These are phyloP conservation scores for Ramularia endophylla DNA, from an alignment of 2,329 filamentous ascomycete species.

Conservation along the genomic window DNA sequence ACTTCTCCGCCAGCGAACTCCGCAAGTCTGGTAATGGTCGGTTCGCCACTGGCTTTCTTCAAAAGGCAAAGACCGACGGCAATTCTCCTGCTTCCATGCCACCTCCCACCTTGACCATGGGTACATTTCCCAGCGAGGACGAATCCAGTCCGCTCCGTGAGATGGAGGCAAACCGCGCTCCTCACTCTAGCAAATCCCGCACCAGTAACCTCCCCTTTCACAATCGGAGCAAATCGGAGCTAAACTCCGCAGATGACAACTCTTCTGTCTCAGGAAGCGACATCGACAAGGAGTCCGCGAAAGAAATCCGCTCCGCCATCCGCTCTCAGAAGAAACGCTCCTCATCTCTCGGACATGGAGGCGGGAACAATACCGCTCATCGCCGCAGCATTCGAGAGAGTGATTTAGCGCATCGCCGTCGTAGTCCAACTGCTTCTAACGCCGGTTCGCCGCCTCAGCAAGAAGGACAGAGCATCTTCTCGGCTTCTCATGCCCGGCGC, in stretches of 20 bases:
- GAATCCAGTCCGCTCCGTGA: slow-evolving; percentile 44
- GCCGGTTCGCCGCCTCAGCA: slow-evolving; percentile 44
- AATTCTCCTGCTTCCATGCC: slow-evolving; percentile 47
- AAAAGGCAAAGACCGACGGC: slow-evolving; percentile 52
- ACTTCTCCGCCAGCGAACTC: slow-evolving; percentile 52
- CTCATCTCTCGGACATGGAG: slow-evolving; percentile 28
- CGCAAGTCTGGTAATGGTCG: slow-evolving; percentile 49
- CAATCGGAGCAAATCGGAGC: slow-evolving; percentile 1
- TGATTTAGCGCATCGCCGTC: slow-evolving; percentile 43
- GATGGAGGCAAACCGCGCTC: slow-evolving; percentile 38
- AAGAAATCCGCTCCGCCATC: slow-evolving; percentile 43
- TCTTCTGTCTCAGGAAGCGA: slow-evolving; percentile 16
- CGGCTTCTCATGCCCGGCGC: slow-evolving; percentile 58
- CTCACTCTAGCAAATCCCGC: slow-evolving; percentile 22
- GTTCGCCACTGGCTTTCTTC: slow-evolving; percentile 82
- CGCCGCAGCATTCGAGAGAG: slow-evolving; percentile 33
- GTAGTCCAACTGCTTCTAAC: slow-evolving; percentile 47
- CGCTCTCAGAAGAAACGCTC: slow-evolving; percentile 37
- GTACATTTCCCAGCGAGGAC: slow-evolving; percentile 54
- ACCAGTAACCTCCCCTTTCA: slow-evolving; percentile 12
- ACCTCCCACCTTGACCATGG: slow-evolving; percentile 52
- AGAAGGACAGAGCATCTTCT: slow-evolving; percentile 55
- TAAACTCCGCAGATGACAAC: background rate
- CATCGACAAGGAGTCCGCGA: slow-evolving; percentile 23
- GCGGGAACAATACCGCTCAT: slow-evolving; percentile 26